These are phyloP conservation scores for Trichoderma gracile DNA, from an alignment of 2,329 filamentous ascomycete genomes.

Conservation along the genomic window DNA sequence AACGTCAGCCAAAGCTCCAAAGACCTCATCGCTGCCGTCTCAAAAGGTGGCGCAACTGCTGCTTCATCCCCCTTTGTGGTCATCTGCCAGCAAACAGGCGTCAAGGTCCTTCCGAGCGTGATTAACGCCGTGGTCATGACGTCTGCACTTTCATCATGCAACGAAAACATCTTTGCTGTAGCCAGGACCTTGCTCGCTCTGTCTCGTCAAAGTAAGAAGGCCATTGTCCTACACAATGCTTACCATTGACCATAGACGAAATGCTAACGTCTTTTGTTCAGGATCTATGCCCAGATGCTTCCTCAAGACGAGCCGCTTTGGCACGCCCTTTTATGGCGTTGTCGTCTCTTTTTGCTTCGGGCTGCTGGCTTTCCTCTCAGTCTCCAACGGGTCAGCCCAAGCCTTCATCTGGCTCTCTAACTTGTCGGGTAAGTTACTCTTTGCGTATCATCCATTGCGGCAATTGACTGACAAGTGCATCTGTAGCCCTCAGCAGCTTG, in stretches of 20 bases:
- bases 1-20: constrained; percentile 27
- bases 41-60: constrained; percentile 53
- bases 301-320: constrained; percentile 51
- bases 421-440: constrained; percentile 46
- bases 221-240: not conserved
- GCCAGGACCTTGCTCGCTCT: constrained; percentile 55
- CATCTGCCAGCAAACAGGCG: constrained; percentile 51
- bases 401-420: constrained; percentile 60
- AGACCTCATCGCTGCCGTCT: constrained; percentile 42
- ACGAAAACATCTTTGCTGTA: constrained; percentile 55
- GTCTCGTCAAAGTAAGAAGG: constrained; percentile 46
- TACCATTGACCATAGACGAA: not conserved
- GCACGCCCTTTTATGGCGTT: constrained; percentile 53
- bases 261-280: not conserved
- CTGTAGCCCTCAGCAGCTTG: constrained; percentile 30
- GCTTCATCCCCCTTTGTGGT: constrained; percentile 54
- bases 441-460: not conserved
- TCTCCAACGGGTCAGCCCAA: constrained; percentile 44
- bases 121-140: constrained; percentile 58
- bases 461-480: not conserved
- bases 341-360: constrained; percentile 45
- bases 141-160: constrained; percentile 56
- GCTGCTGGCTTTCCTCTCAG: constrained; percentile 50
- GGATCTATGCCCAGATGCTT: constrained; percentile 52
- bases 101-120: constrained; percentile 50